These are phyloP conservation scores for Rhodotorula sp. DNA, from an alignment of 1,284 basidiomycete species.

Conservation along the genomic window DNA sequence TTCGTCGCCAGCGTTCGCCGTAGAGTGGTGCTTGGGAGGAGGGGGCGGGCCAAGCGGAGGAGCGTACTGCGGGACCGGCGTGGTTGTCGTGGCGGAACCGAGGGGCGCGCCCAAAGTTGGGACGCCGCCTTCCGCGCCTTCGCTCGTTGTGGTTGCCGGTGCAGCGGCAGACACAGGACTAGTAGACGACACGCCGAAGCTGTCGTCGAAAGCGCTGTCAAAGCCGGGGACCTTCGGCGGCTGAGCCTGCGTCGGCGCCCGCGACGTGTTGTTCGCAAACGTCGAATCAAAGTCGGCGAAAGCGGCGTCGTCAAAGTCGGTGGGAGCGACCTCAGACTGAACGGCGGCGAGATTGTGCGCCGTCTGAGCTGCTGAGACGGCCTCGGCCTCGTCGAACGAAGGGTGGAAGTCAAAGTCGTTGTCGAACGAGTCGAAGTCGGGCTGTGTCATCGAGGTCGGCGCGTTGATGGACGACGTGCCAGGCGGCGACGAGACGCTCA, in stretches of 20 bases:
- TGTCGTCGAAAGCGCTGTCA: conserved; percentile 27
- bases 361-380: background rate
- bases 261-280: conserved; percentile 9
- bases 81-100: background rate
- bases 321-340: background rate
- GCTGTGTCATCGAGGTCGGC: background rate
- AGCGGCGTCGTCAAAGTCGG: conserved; percentile 19
- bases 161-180: conserved; percentile 1
- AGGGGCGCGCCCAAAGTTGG: conserved; percentile 12
- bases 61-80: background rate
- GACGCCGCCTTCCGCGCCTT: background rate
- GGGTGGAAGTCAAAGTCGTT: conserved; percentile 20
- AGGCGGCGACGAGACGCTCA: conserved; percentile 8
- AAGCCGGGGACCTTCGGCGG: conserved; percentile 8
- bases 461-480: background rate
- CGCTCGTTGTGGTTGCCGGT: background rate
- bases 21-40: background rate
- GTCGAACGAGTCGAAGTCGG: conserved; percentile 33
- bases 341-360: background rate
- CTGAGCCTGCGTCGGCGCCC: background rate
- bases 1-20: conserved; percentile 54
- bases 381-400: conserved; percentile 4
- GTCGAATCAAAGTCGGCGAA: conserved; percentile 34
- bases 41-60: background rate
- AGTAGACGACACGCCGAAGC: background rate